Evolutionary conservation across 495 filamentous ascomycete species (phyloP).

Genomic region (Penicillium angulare): DNA sequence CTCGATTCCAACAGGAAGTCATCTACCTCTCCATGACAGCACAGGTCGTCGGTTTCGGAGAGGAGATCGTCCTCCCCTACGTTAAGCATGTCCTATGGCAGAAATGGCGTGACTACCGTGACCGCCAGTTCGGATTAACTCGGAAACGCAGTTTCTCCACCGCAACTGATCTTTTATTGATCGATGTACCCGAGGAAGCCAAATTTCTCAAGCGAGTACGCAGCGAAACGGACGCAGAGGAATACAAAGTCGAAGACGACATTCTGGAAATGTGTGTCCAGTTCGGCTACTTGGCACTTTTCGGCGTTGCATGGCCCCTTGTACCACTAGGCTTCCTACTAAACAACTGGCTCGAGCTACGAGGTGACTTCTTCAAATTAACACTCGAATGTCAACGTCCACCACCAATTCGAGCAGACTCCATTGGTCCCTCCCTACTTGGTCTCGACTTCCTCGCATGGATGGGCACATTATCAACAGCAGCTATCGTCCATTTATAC

Average conservation of each 20-base stretch:
- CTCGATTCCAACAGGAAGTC: slow-evolving; percentile 82
- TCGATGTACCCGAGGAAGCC: slow-evolving; percentile 66
- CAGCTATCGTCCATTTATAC: slow-evolving; percentile 86
- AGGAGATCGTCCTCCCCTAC: slow-evolving; percentile 83
- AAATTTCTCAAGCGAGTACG: slow-evolving; percentile 76
- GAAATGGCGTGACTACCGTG: slow-evolving; percentile 40
- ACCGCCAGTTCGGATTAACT: slow-evolving; percentile 11
- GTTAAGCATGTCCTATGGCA: slow-evolving; percentile 59
- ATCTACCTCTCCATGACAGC: slow-evolving; percentile 94
- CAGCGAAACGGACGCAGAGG: slow-evolving; percentile 73
- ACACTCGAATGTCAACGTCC: slow-evolving; percentile 84
- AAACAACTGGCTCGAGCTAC: slow-evolving; percentile 94
- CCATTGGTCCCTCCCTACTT: slow-evolving; percentile 88
- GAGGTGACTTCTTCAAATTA: slow-evolving; percentile 91
- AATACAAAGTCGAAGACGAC: slow-evolving; percentile 71
- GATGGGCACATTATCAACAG: slow-evolving; percentile 81
- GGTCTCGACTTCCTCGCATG: slow-evolving; percentile 83
- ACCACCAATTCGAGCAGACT: slow-evolving; percentile 82
- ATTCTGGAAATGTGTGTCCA: slow-evolving; percentile 48
- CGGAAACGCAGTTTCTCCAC: slow-evolving; percentile 27
- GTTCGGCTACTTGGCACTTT: slow-evolving; percentile 78
- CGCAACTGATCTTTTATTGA: slow-evolving; percentile 27
- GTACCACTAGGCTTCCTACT: slow-evolving; percentile 81
- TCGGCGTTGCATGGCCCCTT: slow-evolving; percentile 90
- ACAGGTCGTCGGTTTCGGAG: slow-evolving; percentile 81